Evolutionary conservation across 768 basidiomycete species (phyloP).

Genomic region (Strobilomyces dryophilus): DNA sequence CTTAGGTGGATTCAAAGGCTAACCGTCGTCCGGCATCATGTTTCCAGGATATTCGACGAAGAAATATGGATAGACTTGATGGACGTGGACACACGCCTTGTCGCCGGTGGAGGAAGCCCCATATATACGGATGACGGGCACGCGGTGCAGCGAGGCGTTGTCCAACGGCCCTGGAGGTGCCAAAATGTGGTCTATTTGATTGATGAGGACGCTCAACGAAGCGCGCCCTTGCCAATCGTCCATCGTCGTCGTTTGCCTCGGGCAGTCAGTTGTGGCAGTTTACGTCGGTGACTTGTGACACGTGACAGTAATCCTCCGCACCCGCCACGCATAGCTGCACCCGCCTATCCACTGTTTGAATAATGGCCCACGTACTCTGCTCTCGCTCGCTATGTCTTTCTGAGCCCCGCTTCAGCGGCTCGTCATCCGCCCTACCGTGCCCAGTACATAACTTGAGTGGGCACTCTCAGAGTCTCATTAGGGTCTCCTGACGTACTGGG

Average conservation of each 20-base stretch:
- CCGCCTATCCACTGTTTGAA: too few relatives aligned
- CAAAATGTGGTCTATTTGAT: constrained; percentile 63
- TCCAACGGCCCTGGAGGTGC: constrained; percentile 60
- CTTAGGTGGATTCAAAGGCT: constrained; percentile 16
- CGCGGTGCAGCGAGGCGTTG: constrained; percentile 55
- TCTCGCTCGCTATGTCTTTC: too few relatives aligned
- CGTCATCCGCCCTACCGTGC: too few relatives aligned
- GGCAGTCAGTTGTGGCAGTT: neutral
- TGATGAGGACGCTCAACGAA: constrained; percentile 38
- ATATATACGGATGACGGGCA: constrained; percentile 84
- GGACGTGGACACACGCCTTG: constrained; percentile 79
- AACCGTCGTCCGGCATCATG: constrained; percentile 62
- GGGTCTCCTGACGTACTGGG: too few relatives aligned
- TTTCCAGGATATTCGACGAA: constrained; percentile 58
- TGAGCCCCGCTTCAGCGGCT: too few relatives aligned
- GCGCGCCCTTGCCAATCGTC: neutral
- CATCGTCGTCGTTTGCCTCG: neutral
- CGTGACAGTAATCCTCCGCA: too few relatives aligned
- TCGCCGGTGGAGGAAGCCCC: constrained; percentile 75
- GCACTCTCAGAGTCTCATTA: too few relatives aligned
- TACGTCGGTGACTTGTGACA: too few relatives aligned
- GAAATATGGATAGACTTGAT: constrained; percentile 4
- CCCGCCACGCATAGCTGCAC: too few relatives aligned
- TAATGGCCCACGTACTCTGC: too few relatives aligned
- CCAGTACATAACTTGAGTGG: too few relatives aligned